phyloP scores from a whole-genome alignment of 169 alveolate species.

The Babesia ovis region DNA sequence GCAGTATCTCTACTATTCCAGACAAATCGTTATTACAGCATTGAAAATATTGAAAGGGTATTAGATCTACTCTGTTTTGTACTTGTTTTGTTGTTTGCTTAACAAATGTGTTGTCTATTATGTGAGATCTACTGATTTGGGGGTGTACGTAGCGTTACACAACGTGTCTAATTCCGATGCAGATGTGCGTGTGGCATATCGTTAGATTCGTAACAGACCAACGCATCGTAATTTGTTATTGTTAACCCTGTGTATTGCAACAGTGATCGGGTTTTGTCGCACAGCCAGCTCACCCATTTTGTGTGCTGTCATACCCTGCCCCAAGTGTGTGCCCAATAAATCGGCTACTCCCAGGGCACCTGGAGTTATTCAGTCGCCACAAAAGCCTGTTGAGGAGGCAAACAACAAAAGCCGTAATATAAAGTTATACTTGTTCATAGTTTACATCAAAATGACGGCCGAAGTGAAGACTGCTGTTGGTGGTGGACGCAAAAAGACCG shows the following conservation, averaged over 20 bases:
- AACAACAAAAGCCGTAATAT: constrained; percentile 30
- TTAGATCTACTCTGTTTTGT: too few relatives aligned
- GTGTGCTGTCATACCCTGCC: constrained; percentile 18
- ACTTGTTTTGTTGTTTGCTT: too few relatives aligned
- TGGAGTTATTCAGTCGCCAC: constrained; percentile 48
- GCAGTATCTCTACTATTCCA: too few relatives aligned
- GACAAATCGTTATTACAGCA: too few relatives aligned
- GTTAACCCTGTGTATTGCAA: not conserved
- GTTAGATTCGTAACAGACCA: not conserved
- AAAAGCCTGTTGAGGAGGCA: constrained; percentile 43
- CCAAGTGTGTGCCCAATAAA: constrained; percentile 54
- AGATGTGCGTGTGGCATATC: constrained; percentile 9
- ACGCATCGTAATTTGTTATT: not conserved
- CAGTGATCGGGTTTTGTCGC: not conserved
- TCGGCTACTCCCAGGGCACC: not conserved
- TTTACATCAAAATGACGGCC: constrained; percentile 62
- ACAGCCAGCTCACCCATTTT: not conserved
- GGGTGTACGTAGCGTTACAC: not conserved
- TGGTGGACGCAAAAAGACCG: constrained; percentile 86
- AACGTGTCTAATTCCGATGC: not conserved
- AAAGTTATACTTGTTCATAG: constrained; percentile 17
- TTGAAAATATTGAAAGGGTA: too few relatives aligned
- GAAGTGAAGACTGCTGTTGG: constrained; percentile 65
- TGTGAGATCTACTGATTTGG: too few relatives aligned
- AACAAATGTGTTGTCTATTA: too few relatives aligned